Conservation (phyloP, 2,329 filamentous ascomycete species). For the Colletotrichum chrysophilum region DNA sequence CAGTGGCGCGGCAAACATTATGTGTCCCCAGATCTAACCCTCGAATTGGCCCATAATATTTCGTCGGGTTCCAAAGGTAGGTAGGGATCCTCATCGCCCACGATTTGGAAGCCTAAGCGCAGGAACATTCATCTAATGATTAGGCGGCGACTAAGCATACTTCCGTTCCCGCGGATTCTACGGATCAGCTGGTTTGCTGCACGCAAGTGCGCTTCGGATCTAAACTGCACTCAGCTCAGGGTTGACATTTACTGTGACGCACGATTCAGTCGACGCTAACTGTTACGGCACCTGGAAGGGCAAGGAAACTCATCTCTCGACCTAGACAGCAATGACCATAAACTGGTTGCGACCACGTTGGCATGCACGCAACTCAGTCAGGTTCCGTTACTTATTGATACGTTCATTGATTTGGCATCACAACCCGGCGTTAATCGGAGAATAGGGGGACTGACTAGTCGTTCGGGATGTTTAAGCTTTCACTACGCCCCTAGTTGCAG, state of each 20-base stretch:
- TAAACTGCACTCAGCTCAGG: no score
- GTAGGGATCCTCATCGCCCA: background rate
- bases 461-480: background rate
- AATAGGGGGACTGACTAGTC: background rate
- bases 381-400: no score
- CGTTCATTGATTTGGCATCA: background rate
- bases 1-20: background rate
- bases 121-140: background rate
- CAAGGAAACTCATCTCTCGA: background rate
- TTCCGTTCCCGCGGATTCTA: background rate
- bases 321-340: background rate
- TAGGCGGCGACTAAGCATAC: background rate
- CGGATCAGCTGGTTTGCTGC: background rate
- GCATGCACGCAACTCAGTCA: background rate
- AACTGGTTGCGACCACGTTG: background rate
- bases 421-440: background rate
- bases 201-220: background rate
- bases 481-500: background rate
- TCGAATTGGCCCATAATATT: background rate
- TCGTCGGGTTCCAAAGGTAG: background rate
- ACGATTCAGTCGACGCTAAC: background rate
- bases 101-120: background rate
- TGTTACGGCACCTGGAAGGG: background rate
- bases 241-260: background rate
- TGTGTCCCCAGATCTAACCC: background rate